A percentile compares a stretch with the other conserved stretches of the same genome.
Conservation (phyloP, 129 eudicot genomes). For the Smallanthus sonchifolius region DNA sequence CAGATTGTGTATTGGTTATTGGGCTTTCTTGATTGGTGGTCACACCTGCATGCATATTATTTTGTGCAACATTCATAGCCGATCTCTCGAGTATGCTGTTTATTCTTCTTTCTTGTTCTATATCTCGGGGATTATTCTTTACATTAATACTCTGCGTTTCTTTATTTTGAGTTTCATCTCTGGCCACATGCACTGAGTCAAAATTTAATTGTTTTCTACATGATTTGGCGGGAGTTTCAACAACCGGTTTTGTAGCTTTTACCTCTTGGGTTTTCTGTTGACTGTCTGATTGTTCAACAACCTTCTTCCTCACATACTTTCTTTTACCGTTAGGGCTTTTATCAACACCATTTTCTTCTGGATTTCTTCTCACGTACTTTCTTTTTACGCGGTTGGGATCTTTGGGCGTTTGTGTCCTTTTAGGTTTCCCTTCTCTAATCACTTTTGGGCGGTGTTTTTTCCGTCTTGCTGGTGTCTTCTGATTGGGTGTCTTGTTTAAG, state of each 20-base stretch:
- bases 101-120: conserved; percentile 25
- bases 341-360: conserved; percentile 19
- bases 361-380: conserved; percentile 61
- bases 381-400: conserved; percentile 52
- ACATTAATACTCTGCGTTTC: conserved; percentile 14
- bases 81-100: conserved; percentile 32
- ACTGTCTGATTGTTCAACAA: conserved; percentile 16
- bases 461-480: conserved; percentile 57
- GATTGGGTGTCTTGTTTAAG: conserved; percentile 73
- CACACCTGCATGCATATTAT: conserved; percentile 15
- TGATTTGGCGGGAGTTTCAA: conserved; percentile 33
- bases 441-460: conserved; percentile 87
- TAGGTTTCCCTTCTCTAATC: conserved; percentile 70
- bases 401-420: conserved; percentile 44
- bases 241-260: conserved; percentile 12
- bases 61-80: conserved; percentile 21
- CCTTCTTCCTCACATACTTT: conserved; percentile 71
- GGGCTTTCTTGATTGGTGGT: conserved; percentile 8
- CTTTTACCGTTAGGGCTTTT: conserved; percentile 38
- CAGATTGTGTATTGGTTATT: conserved; percentile 9
- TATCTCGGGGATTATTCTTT: conserved; percentile 30
- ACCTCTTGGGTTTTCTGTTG: conserved; percentile 7
- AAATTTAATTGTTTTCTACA: conserved; percentile 54
- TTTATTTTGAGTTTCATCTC: conserved; percentile 23
- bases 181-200: conserved; percentile 37